phyloP scores from a whole-genome alignment of 2,329 filamentous ascomycete species.

The Orbilia javanica region DNA sequence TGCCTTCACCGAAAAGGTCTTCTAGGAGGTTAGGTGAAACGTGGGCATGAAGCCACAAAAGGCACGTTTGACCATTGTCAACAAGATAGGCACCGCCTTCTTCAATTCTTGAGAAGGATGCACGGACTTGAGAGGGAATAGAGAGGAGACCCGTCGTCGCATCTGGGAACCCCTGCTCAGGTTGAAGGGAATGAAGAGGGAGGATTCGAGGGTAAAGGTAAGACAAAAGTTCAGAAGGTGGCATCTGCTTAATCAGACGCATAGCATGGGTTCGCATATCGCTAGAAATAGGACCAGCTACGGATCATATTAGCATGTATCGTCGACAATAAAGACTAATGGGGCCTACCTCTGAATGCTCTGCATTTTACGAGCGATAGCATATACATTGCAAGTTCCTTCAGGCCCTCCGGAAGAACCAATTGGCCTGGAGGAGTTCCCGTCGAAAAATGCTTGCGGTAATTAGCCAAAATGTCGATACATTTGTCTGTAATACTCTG shows the following conservation, averaged over 20 bases:
- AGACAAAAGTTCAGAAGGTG: conserved; percentile 83
- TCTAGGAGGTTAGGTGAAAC: conserved; percentile 91
- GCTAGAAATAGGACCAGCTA: conserved; percentile 85
- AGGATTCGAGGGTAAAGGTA: conserved; percentile 97
- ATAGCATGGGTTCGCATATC: conserved; percentile 92
- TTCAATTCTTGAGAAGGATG: conserved; percentile 88
- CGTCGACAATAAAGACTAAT: background rate
- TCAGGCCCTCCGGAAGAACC: conserved; percentile 93
- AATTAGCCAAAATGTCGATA: conserved; percentile 89
- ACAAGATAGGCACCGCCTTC: conserved; percentile 93
- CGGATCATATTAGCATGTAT: conserved; percentile 2
- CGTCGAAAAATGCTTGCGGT: conserved; percentile 91
- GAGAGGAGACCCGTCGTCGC: conserved; percentile 84
- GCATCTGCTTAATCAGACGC: conserved; percentile 89
- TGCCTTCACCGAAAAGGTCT: conserved; percentile 87
- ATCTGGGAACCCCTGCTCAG: conserved; percentile 92
- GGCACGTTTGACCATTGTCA: conserved; percentile 91
- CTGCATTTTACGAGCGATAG: conserved; percentile 89
- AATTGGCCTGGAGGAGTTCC: conserved; percentile 90
- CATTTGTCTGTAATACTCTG: conserved; percentile 87
- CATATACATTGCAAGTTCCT: conserved; percentile 97
- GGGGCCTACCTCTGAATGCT: conserved; percentile 79
- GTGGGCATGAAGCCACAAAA: conserved; percentile 92
- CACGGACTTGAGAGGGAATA: conserved; percentile 82
- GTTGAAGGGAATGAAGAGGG: conserved; percentile 86